These are phyloP conservation scores for Lentinula novae-zelandiae DNA, from an alignment of 1,284 basidiomycete genomes.

Conservation along the genomic window DNA sequence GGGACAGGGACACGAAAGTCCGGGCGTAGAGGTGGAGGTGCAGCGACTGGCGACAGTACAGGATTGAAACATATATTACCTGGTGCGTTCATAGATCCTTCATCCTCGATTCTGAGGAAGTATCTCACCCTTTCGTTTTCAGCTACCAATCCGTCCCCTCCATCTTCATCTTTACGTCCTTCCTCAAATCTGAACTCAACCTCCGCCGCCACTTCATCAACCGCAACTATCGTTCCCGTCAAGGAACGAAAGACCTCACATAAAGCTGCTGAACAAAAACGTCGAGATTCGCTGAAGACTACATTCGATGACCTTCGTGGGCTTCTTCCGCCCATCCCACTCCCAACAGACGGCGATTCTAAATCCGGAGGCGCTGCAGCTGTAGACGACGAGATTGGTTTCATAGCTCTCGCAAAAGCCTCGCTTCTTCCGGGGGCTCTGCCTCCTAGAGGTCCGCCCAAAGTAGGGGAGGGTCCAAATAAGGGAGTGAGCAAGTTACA, in stretches of 20 bases:
- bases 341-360: constrained; percentile 66
- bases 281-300: constrained; percentile 92
- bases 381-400: constrained; percentile 13
- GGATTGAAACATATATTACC: constrained; percentile 67
- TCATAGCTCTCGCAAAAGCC: constrained; percentile 15
- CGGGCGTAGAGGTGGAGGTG: constrained; percentile 14
- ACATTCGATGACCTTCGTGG: constrained; percentile 93
- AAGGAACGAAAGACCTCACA: constrained; percentile 80
- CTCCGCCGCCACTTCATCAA: not conserved
- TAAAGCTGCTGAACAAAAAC: constrained; percentile 96
- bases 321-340: constrained; percentile 84
- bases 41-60: not conserved
- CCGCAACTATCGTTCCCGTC: constrained; percentile 28
- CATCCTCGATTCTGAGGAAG: too few species aligned
- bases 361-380: constrained; percentile 22
- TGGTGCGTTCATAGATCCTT: constrained; percentile 35
- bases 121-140: not conserved
- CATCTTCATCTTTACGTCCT: not conserved
- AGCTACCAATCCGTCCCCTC: not conserved
- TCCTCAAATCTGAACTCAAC: not conserved
- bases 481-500: constrained; percentile 95
- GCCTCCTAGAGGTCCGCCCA: constrained; percentile 82
- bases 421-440: constrained; percentile 79
- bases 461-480: constrained; percentile 87
- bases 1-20: constrained; percentile 15